A percentile compares a stretch with the other conserved stretches of the same genome.
Evolutionary conservation across 257 asterid species (phyloP).

Genomic region (Fraxinus cuspidata): DNA sequence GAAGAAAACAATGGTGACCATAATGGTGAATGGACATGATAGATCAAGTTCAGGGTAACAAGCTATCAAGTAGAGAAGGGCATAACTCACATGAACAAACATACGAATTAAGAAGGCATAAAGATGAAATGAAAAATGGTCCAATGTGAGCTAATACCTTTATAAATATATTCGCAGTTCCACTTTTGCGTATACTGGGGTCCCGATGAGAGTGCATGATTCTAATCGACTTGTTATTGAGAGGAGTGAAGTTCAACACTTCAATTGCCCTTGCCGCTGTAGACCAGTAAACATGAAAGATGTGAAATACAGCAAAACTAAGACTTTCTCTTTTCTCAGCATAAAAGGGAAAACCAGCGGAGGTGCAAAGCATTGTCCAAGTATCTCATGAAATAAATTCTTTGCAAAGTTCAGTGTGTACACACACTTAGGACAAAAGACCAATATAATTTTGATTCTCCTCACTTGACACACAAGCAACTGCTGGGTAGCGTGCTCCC

Average conservation of each 20-base stretch:
- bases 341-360: not conserved
- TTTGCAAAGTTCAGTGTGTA: not conserved
- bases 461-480: not conserved
- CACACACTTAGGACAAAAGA: not conserved
- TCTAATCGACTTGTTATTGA: slow-evolving; percentile 62
- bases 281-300: not conserved
- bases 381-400: not conserved
- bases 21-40: not conserved
- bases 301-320: slow-evolving; percentile 9
- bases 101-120: too few relatives aligned
- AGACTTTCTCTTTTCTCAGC: not conserved
- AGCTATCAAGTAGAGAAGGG: too few relatives aligned
- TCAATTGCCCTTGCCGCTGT: slow-evolving; percentile 84
- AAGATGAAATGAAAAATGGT: not conserved
- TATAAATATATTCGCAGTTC: slow-evolving; percentile 71
- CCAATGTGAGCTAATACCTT: slow-evolving; percentile 38
- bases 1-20: not conserved
- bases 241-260: slow-evolving; percentile 66
- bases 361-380: not conserved
- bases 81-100: too few relatives aligned
- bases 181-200: slow-evolving; percentile 70
- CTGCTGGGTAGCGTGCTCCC: not conserved
- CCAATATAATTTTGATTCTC: not conserved
- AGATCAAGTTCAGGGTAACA: too few relatives aligned
- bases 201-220: slow-evolving; percentile 81